A percentile compares a stretch with the other conserved stretches of the same genome.
Evolutionary conservation across 1,284 basidiomycete species (phyloP).

Genomic region (Chalciporus sp.): DNA sequence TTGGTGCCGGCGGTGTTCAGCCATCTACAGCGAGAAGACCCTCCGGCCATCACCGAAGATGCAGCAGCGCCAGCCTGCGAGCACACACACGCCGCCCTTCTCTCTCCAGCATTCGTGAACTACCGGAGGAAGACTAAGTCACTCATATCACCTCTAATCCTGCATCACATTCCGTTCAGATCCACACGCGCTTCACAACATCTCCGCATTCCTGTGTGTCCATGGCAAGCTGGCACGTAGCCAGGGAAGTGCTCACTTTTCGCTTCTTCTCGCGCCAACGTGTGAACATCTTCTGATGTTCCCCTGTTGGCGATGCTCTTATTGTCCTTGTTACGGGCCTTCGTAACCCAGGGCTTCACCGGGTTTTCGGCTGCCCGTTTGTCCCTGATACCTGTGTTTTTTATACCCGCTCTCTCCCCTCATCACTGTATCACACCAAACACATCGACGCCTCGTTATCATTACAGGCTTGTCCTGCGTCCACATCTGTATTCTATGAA

Average conservation of each 20-base stretch:
- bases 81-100: constrained; percentile 35
- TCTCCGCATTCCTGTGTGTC: constrained; percentile 1
- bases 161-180: neutral
- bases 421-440: constrained; percentile 32
- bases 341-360: constrained; percentile 18
- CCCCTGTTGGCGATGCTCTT: constrained; percentile 26
- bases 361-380: constrained; percentile 15
- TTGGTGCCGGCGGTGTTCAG: constrained; percentile 9
- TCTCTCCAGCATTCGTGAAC: constrained; percentile 35
- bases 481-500: constrained; percentile 25
- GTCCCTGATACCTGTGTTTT: constrained; percentile 35
- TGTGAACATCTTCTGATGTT: constrained; percentile 20
- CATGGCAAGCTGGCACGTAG: constrained; percentile 29
- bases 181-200: neutral
- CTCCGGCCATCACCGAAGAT: constrained; percentile 32
- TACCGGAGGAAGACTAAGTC: constrained; percentile 34
- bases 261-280: constrained; percentile 16
- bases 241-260: constrained; percentile 18
- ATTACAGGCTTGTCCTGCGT: constrained; percentile 12
- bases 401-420: constrained; percentile 30
- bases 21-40: constrained; percentile 21
- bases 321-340: constrained; percentile 23
- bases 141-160: neutral
- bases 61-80: constrained; percentile 36
- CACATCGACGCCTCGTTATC: constrained; percentile 19